Evolutionary conservation across 1,139 yeast genomes (phyloP).

Genomic region (Lodderomyces orthopsilosis): DNA sequence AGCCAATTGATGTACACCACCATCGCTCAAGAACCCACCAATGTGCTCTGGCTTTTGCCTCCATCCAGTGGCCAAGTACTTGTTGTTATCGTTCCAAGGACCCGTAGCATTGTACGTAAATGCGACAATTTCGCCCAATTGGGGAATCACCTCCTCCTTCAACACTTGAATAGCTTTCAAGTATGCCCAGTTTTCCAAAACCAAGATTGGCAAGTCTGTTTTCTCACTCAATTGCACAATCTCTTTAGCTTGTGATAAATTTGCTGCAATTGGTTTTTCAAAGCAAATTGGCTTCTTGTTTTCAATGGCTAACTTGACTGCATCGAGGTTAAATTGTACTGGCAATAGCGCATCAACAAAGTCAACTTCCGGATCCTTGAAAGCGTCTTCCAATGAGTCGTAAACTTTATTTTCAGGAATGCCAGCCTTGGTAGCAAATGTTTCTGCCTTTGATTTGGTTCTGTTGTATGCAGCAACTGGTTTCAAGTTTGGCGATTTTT

Average conservation of each 20-base stretch:
- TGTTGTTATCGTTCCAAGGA: slow-evolving; percentile 61
- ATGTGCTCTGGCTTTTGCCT: slow-evolving; percentile 85
- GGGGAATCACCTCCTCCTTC: slow-evolving; percentile 51
- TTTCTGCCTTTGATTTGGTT: slow-evolving; percentile 76
- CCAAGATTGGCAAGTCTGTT: slow-evolving; percentile 63
- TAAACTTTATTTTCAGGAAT: slow-evolving; percentile 53
- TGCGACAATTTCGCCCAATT: slow-evolving; percentile 73
- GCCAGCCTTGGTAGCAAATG: slow-evolving; percentile 66
- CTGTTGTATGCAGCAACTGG: slow-evolving; percentile 71
- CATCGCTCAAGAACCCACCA: slow-evolving; percentile 89
- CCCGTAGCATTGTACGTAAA: slow-evolving; percentile 84
- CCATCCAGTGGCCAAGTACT: slow-evolving; percentile 76
- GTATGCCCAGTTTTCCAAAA: slow-evolving; percentile 85
- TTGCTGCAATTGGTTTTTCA: slow-evolving; percentile 93
- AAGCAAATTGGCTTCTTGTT: slow-evolving; percentile 74
- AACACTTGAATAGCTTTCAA: slow-evolving; percentile 54
- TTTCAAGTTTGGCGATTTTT: slow-evolving; percentile 34
- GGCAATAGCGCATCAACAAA: slow-evolving; percentile 84
- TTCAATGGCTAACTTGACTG: slow-evolving; percentile 63
- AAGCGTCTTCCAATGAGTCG: slow-evolving; percentile 61
- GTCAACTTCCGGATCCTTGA: slow-evolving; percentile 63
- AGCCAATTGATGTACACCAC: slow-evolving; percentile 94
- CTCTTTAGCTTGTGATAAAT: slow-evolving; percentile 71
- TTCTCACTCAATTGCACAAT: slow-evolving; percentile 63
- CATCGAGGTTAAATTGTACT: slow-evolving; percentile 69